These are phyloP conservation scores for Pinus taeda DNA, from an alignment of 75 land plant genomes.

Conservation along the genomic window DNA sequence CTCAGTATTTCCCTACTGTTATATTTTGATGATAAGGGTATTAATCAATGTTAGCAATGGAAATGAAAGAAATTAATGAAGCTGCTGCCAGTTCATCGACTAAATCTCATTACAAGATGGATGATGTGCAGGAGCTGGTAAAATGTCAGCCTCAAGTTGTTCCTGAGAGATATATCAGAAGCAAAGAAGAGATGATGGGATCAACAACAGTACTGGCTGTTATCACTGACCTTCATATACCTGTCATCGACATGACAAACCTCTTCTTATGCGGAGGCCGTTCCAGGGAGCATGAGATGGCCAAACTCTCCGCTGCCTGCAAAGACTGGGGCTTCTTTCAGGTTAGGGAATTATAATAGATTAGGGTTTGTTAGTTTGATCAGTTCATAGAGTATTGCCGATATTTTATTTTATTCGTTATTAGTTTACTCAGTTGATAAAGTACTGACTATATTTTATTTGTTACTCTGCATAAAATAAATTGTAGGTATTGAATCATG, in stretches of 20 bases:
- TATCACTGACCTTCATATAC: constrained; percentile 18
- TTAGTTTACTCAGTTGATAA: not conserved
- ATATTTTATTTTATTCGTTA: too few relatives aligned
- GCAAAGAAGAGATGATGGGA: constrained; percentile 28
- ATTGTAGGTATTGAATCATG: constrained; percentile 52
- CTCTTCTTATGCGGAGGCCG: constrained; percentile 4
- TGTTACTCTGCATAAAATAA: too few relatives aligned
- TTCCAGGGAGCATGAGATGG: constrained; percentile 21
- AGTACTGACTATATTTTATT: too few relatives aligned
- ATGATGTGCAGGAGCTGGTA: constrained; percentile 66
- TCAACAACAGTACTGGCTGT: not conserved
- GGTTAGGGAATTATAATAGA: not conserved
- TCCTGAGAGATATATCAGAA: constrained; percentile 52
- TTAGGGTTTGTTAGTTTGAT: not conserved
- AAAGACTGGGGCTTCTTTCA: constrained; percentile 31
- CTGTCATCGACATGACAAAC: constrained; percentile 42
- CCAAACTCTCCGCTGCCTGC: constrained; percentile 29
- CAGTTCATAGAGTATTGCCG: too few relatives aligned
- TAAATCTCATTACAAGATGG: constrained; percentile 33
- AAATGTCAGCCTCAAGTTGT: constrained; percentile 18
- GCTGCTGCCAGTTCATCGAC: constrained; percentile 4
- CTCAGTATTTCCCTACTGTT: too few relatives aligned
- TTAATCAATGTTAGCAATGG: too few relatives aligned
- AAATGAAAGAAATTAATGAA: too few relatives aligned
- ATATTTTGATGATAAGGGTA: too few relatives aligned